phyloP scores from a whole-genome alignment of 2,329 filamentous ascomycete genomes.

The Venturia nashicola region DNA sequence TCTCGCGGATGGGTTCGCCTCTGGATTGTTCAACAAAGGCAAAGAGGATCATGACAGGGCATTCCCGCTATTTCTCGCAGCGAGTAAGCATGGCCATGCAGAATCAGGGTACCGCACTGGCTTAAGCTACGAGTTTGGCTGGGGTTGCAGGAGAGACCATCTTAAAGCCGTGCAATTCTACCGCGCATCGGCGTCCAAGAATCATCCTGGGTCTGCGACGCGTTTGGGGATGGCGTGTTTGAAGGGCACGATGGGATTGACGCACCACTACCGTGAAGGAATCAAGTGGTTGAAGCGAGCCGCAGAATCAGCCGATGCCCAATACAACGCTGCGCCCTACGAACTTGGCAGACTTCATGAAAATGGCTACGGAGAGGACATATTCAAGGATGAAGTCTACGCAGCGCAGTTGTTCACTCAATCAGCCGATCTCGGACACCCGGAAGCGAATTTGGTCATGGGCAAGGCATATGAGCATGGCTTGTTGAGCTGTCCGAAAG shows the following conservation, averaged over 20 bases:
- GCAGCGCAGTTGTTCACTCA: conserved; percentile 91
- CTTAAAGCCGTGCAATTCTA: conserved; percentile 91
- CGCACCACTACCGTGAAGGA: conserved; percentile 77
- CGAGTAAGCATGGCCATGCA: conserved; percentile 92
- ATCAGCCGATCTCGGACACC: conserved; percentile 80
- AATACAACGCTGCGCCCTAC: conserved; percentile 89
- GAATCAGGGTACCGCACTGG: conserved; percentile 90
- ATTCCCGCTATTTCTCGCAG: conserved; percentile 83
- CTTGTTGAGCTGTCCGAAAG: conserved; percentile 70
- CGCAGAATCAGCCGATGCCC: conserved; percentile 73
- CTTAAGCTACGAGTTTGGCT: conserved; percentile 95
- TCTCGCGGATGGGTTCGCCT: conserved; percentile 85
- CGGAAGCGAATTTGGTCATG: conserved; percentile 74
- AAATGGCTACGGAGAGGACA: conserved; percentile 83
- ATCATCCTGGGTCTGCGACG: conserved; percentile 89
- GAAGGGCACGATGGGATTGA: conserved; percentile 72
- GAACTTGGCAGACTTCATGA: conserved; percentile 83
- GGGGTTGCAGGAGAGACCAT: conserved; percentile 84
- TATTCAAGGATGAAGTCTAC: conserved; percentile 83
- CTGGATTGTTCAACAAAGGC: conserved; percentile 88
- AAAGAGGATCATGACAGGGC: conserved; percentile 85
- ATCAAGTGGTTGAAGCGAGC: conserved; percentile 95
- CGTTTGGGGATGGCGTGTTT: conserved; percentile 84
- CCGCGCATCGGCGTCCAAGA: conserved; percentile 78
- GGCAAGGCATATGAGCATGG: conserved; percentile 98